These are phyloP conservation scores for Penicillium chermesinum DNA, from an alignment of 495 filamentous ascomycete species.

Conservation along the genomic window DNA sequence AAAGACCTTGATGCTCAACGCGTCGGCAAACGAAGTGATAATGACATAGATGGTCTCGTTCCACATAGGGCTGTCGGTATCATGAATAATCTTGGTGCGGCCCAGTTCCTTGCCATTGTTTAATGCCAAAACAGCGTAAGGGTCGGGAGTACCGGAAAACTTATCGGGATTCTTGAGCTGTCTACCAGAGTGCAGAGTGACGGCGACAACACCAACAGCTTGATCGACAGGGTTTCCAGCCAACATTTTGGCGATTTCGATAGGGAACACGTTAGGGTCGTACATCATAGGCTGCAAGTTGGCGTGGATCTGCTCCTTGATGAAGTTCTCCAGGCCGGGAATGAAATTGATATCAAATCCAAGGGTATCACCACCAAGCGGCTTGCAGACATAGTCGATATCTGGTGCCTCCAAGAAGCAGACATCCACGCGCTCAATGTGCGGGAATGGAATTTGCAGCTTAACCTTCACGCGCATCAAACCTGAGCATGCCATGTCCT, in stretches of 20 bases:
- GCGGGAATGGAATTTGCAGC: slow-evolving; percentile 91
- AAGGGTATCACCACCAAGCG: slow-evolving; percentile 87
- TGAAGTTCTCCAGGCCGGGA: slow-evolving; percentile 86
- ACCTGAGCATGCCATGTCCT: slow-evolving; percentile 92
- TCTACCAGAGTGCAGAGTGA: slow-evolving; percentile 85
- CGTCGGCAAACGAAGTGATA: slow-evolving; percentile 80
- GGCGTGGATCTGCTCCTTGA: slow-evolving; percentile 90
- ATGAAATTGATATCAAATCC: slow-evolving; percentile 99
- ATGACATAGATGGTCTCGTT: slow-evolving; percentile 95
- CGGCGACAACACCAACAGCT: slow-evolving; percentile 87
- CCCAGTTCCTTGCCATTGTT: slow-evolving; percentile 75
- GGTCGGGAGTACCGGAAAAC: slow-evolving; percentile 89
- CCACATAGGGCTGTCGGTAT: slow-evolving; percentile 85
- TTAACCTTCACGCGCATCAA: slow-evolving; percentile 97
- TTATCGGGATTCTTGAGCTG: slow-evolving; percentile 94
- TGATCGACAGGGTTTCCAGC: slow-evolving; percentile 92
- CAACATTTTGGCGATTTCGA: slow-evolving; percentile 98
- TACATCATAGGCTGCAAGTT: slow-evolving; percentile 97
- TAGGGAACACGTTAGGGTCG: slow-evolving; percentile 92
- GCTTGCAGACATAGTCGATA: slow-evolving; percentile 96
- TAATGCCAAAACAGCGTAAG: slow-evolving; percentile 82
- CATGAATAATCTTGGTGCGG: slow-evolving; percentile 81
- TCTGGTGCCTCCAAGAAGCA: slow-evolving; percentile 72
- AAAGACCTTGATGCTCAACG: slow-evolving; percentile 73
- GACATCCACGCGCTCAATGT: slow-evolving; percentile 87